These are phyloP conservation scores for Pleurotus sapidus DNA, from an alignment of 768 basidiomycete species.

Conservation along the genomic window DNA sequence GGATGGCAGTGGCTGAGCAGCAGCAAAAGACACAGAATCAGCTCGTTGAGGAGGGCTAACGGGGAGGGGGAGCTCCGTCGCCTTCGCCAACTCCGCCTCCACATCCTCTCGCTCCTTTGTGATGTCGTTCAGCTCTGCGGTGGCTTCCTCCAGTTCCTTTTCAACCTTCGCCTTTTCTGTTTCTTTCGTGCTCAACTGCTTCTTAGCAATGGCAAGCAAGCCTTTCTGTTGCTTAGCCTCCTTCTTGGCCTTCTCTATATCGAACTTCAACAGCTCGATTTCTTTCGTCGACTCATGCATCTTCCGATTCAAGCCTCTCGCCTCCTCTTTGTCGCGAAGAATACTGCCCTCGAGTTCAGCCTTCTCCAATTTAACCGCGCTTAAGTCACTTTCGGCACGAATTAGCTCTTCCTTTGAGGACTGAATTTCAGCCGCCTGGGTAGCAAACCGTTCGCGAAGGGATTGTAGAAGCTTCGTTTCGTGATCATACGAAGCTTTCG, in stretches of 20 bases:
- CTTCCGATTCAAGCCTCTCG: slow-evolving; percentile 77
- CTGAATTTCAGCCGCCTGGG: slow-evolving; percentile 71
- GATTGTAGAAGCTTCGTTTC: slow-evolving; percentile 70
- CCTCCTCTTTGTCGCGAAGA: slow-evolving; percentile 92
- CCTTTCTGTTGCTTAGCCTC: slow-evolving; percentile 97
- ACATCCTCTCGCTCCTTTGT: slow-evolving; percentile 53
- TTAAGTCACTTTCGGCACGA: slow-evolving; percentile 87
- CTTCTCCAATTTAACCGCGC: slow-evolving; percentile 86
- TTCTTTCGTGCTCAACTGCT: slow-evolving; percentile 87
- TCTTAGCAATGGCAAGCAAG: slow-evolving; percentile 89
- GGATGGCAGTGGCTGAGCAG: slow-evolving; percentile 67
- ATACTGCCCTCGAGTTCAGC: slow-evolving; percentile 85
- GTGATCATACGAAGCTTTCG: slow-evolving; percentile 82
- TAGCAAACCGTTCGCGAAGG: slow-evolving; percentile 64
- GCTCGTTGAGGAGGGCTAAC: slow-evolving; percentile 22
- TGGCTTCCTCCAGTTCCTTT: slow-evolving; percentile 70
- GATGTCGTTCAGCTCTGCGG: slow-evolving; percentile 47
- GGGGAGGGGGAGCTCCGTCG: slow-evolving; percentile 14
- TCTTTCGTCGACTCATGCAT: slow-evolving; percentile 81
- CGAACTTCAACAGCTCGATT: slow-evolving; percentile 63
- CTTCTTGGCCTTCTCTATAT: slow-evolving; percentile 86
- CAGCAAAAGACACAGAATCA: slow-evolving; percentile 57
- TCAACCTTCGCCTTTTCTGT: slow-evolving; percentile 65
- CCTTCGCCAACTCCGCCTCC: slow-evolving; percentile 47
- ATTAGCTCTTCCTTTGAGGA: slow-evolving; percentile 79